A percentile compares a stretch with the other conserved stretches of the same genome.
Conservation (phyloP, 2,329 filamentous ascomycete species). For the Tolypocladium tropicale region DNA sequence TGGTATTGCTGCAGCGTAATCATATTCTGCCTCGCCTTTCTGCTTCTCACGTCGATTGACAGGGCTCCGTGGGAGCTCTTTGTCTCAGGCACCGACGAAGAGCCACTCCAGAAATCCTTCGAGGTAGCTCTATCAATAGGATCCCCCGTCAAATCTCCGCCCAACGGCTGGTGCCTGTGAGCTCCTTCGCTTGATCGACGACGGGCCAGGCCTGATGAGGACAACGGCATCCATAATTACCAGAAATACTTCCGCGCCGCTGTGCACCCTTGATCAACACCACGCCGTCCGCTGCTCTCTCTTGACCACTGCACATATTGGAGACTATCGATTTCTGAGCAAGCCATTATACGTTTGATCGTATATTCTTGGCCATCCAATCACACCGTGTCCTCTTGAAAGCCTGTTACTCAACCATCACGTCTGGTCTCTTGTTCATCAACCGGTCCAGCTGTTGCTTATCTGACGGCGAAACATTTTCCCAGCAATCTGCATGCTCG, state of each 20-base stretch:
- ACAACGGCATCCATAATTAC: not conserved
- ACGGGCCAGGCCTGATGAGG: not conserved
- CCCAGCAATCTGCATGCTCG: not conserved
- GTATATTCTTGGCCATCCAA: too few relatives aligned
- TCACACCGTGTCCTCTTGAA: not conserved
- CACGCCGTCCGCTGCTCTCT: not conserved
- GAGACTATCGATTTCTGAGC: too few relatives aligned
- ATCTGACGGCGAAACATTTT: not conserved
- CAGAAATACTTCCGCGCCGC: not conserved
- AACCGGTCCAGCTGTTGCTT: not conserved
- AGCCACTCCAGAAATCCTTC: too few relatives aligned
- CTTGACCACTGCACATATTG: not conserved
- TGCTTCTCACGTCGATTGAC: not conserved
- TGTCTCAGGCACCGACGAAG: not conserved
- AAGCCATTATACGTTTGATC: too few relatives aligned
- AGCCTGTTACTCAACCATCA: not conserved
- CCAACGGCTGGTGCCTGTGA: not conserved
- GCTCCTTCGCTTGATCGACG: not conserved
- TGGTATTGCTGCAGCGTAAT: not conserved
- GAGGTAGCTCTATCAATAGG: not conserved
- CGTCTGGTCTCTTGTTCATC: not conserved
- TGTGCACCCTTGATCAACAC: not conserved
- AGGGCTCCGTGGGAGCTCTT: not conserved
- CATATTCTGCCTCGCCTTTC: not conserved
- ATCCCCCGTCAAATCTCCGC: not conserved